phyloP scores from a whole-genome alignment of 257 asterid genomes.

The Coffea canephora region DNA sequence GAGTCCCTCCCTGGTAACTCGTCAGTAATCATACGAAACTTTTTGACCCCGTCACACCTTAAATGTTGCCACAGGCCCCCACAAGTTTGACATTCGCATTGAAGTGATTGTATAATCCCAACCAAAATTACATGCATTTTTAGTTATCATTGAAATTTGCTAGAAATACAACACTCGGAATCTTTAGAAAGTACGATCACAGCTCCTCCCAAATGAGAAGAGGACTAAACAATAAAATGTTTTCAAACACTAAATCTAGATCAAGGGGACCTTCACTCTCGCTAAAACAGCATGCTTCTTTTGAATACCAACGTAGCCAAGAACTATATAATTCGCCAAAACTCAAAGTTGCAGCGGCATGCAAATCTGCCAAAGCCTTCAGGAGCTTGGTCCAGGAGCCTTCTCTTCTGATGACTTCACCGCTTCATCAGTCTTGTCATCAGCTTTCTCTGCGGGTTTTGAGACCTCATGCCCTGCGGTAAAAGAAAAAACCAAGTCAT shows the following conservation, averaged over 20 bases:
- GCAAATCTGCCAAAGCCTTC: constrained; percentile 14
- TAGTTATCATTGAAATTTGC: not conserved
- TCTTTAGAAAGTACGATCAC: not conserved
- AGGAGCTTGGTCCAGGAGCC: constrained; percentile 36
- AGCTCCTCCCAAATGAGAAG: not conserved
- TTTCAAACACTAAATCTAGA: constrained; percentile 6
- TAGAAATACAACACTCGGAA: constrained; percentile 4
- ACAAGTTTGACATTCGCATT: not conserved
- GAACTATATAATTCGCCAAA: not conserved
- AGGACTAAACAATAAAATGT: not conserved
- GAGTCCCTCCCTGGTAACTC: too few relatives aligned
- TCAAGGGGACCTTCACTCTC: not conserved
- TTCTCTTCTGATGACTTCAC: constrained; percentile 27
- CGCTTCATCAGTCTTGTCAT: constrained; percentile 27
- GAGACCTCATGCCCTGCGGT: constrained; percentile 36
- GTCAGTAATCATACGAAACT: too few relatives aligned
- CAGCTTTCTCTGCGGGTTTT: constrained; percentile 39
- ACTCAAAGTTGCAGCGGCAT: not conserved
- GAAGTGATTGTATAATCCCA: not conserved
- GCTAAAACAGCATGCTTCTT: not conserved
- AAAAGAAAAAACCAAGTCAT: not conserved
- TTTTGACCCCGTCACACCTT: too few relatives aligned
- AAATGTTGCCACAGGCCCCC: too few relatives aligned
- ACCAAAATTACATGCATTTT: constrained; percentile 9
- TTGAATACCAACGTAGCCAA: not conserved